Evolutionary conservation across 805 yeast genomes (phyloP).

Genomic region (Debaryomyces castellii): DNA sequence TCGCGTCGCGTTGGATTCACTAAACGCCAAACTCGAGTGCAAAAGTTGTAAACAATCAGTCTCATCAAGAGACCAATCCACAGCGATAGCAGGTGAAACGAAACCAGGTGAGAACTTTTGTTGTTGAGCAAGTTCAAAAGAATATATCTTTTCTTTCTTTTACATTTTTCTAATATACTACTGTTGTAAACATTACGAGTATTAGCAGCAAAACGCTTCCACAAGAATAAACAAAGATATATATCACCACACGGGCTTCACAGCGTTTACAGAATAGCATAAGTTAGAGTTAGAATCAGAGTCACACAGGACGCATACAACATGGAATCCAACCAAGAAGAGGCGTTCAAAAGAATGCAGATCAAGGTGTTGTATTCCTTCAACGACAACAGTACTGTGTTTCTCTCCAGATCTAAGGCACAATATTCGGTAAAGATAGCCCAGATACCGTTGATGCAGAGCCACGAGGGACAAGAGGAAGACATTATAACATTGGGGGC

Average conservation of each 20-base stretch:
- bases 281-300: background rate
- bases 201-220: conserved; percentile 1
- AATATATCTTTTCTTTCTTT: background rate
- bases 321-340: conserved; percentile 9
- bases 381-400: conserved; percentile 43
- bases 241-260: background rate
- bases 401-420: conserved; percentile 37
- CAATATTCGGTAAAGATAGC: conserved; percentile 38
- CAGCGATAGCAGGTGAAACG: background rate
- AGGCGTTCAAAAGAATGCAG: conserved; percentile 38
- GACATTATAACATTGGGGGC: conserved; percentile 41
- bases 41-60: background rate
- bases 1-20: background rate
- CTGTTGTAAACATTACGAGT: background rate
- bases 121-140: background rate
- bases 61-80: background rate
- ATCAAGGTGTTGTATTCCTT: conserved; percentile 45
- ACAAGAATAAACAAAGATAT: background rate
- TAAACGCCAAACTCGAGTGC: background rate
- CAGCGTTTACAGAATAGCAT: background rate
- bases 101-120: background rate
- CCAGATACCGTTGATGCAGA: conserved; percentile 28
- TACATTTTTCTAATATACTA: background rate
- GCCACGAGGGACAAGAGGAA: conserved; percentile 13
- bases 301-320: conserved; percentile 2